These are phyloP conservation scores for Globisporangium heterothallicum DNA, from an alignment of 352 stramenopile species.

Conservation along the genomic window DNA sequence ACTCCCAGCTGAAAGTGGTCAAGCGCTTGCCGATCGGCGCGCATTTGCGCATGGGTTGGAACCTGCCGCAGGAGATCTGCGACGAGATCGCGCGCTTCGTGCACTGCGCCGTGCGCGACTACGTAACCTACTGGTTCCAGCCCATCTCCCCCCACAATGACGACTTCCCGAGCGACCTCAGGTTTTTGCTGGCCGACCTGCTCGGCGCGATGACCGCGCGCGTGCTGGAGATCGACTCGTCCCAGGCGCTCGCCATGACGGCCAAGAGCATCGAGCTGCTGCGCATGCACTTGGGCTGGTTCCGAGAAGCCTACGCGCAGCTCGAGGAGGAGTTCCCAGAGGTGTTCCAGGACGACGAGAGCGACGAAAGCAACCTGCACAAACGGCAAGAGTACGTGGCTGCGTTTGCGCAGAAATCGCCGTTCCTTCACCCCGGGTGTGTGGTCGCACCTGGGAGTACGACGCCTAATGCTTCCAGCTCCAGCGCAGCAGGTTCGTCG, in stretches of 20 bases:
- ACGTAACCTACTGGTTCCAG: slow-evolving; percentile 64
- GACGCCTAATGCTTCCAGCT: not conserved
- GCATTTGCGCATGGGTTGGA: slow-evolving; percentile 55
- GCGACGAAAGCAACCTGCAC: slow-evolving; percentile 34
- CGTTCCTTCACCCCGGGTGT: slow-evolving; percentile 69
- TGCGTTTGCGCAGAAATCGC: slow-evolving; percentile 47
- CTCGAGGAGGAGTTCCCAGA: slow-evolving; percentile 52
- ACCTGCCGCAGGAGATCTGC: slow-evolving; percentile 45
- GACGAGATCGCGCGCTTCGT: slow-evolving; percentile 58
- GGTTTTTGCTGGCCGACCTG: slow-evolving; percentile 59
- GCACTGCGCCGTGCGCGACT: slow-evolving; percentile 44
- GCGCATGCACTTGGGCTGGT: slow-evolving; percentile 72
- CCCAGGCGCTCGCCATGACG: slow-evolving; percentile 53
- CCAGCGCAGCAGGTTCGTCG: not conserved
- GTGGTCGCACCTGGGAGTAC: slow-evolving; percentile 12
- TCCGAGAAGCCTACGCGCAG: slow-evolving; percentile 67
- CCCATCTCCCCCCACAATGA: slow-evolving; percentile 50
- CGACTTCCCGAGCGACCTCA: slow-evolving; percentile 61
- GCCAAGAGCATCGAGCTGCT: slow-evolving; percentile 61
- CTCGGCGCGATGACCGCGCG: slow-evolving; percentile 48
- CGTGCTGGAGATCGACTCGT: slow-evolving; percentile 63
- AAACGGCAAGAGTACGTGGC: slow-evolving; percentile 54
- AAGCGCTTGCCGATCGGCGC: slow-evolving; percentile 58
- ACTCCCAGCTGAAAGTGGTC: slow-evolving; percentile 47
- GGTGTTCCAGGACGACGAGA: slow-evolving; percentile 49